Evolutionary conservation across 2,329 filamentous ascomycete species (phyloP), one percentile per base, ranked within the genome.

Genomic region (Phialemonium atrogriseum): DNA sequence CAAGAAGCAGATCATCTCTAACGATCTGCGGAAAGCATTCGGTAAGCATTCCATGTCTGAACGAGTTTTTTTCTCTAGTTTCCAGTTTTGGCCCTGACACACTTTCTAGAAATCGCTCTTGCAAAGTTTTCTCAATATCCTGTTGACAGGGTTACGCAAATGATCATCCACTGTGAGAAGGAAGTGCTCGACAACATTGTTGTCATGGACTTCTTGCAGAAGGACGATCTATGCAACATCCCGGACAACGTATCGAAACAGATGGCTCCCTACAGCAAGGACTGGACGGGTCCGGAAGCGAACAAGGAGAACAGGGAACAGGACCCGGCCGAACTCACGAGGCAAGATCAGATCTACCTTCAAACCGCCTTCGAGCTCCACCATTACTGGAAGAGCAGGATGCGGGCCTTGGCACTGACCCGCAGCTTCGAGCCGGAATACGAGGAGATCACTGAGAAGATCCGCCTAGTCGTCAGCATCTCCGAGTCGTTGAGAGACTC

Each of bases 351-450:
- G 59, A 84, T 98, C 35, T 98, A 88, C 54, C 68, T 98, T 16
- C 84, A 81, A 53, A 96, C 91, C 5, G 85, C 89, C 2, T 96
- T 83, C 49, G 91, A 98, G 56, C 66, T 96, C 42, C 87, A 94
- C 45, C 88, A 95, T 55, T 98, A 98, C 63, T 98, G 91, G 91
- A 95, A 94, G 69, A 86, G 85, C 39, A 80, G 91, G 56, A 96
- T 96, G 80, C 77, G 91, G 45, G 91, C 91, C 22, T 70, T 98
- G 44, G 72, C 80, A 3, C 64, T 96, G 43, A 95, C 87, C 5
- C 78, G 80, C 48, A 88, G 73, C 31, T 95, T 75, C 48, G 89
- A 96, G 58, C 39, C 63, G 5, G 91, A 98, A 45, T 98, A 96
- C 51, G 88, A 95, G 42, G 84, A 96, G 49, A 80, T 96, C 26